These are phyloP conservation scores for Helichrysum umbraculigerum DNA, from an alignment of 129 eudicot genomes.

Conservation along the genomic window DNA sequence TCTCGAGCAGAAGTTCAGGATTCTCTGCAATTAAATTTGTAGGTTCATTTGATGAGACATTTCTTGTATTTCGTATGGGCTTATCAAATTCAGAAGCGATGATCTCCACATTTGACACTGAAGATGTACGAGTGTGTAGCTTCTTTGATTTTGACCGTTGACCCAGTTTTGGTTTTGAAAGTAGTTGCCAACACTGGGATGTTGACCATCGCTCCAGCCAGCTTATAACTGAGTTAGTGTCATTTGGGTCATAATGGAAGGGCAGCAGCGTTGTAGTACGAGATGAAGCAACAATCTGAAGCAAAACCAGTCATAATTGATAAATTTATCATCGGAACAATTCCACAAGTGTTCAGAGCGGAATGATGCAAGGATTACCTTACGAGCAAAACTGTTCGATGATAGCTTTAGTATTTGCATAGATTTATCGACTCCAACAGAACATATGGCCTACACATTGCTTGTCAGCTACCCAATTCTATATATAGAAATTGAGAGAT, in stretches of 20 bases:
- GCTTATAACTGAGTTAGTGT: slow-evolving; percentile 42
- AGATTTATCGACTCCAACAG: slow-evolving; percentile 27
- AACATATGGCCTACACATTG: slow-evolving; percentile 15
- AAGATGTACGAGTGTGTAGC: slow-evolving; percentile 30
- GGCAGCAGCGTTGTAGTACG: slow-evolving; percentile 41
- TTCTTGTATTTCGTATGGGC: slow-evolving; percentile 32
- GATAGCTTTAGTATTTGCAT: slow-evolving; percentile 24
- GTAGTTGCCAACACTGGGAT: slow-evolving; percentile 44
- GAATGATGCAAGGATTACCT: too few relatives aligned
- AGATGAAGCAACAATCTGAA: slow-evolving; percentile 47
- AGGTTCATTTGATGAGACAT: slow-evolving; percentile 21
- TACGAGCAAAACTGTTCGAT: slow-evolving; percentile 40
- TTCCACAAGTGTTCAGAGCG: too few relatives aligned
- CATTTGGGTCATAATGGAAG: slow-evolving; percentile 46
- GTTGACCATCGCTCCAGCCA: slow-evolving; percentile 64
- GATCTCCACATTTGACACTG: slow-evolving; percentile 29
- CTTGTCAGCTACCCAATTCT: slow-evolving; percentile 14
- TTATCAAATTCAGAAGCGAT: slow-evolving; percentile 47
- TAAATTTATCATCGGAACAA: too few relatives aligned
- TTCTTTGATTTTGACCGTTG: slow-evolving; percentile 25
- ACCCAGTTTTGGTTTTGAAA: slow-evolving; percentile 27
- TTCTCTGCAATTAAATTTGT: slow-evolving; percentile 36
- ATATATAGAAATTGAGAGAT: neutral
- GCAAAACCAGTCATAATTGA: too few relatives aligned
- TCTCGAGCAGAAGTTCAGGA: slow-evolving; percentile 48